These are phyloP conservation scores for Linnemannia schmuckeri DNA, from an alignment of 192 early-diverging fungal species.

Conservation along the genomic window DNA sequence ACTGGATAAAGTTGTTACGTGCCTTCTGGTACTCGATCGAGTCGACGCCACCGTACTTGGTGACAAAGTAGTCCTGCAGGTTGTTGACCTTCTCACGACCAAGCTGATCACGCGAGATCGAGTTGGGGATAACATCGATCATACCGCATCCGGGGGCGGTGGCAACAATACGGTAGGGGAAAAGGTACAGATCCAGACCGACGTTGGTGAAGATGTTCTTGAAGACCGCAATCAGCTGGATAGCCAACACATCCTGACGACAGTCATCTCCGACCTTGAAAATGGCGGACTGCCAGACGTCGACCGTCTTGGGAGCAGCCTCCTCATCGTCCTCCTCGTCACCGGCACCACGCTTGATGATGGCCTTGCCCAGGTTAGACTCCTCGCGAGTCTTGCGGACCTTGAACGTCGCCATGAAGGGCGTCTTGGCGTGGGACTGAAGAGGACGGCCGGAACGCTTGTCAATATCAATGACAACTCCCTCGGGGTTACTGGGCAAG, in stretches of 20 bases:
- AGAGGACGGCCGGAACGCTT: constrained; percentile 93
- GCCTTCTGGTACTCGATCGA: constrained; percentile 87
- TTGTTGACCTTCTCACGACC: constrained; percentile 98
- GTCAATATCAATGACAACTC: constrained; percentile 95
- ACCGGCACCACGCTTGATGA: constrained; percentile 49
- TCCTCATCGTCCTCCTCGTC: constrained; percentile 53
- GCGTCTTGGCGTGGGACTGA: constrained; percentile 98
- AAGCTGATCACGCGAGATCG: constrained; percentile 97
- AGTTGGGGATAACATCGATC: constrained; percentile 98
- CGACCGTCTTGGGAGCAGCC: constrained; percentile 55
- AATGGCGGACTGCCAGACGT: constrained; percentile 89
- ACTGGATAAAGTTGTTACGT: constrained; percentile 94
- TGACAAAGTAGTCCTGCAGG: constrained; percentile 95
- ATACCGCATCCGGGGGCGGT: constrained; percentile 98
- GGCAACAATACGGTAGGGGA: constrained; percentile 97
- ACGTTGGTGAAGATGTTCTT: constrained; percentile 94
- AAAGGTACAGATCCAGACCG: constrained; percentile 95
- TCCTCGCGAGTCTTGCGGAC: constrained; percentile 73
- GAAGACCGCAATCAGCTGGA: constrained; percentile 98
- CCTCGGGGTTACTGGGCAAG: constrained; percentile 97
- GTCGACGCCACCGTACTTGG: constrained; percentile 91
- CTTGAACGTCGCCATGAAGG: constrained; percentile 99
- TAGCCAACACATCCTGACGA: constrained; percentile 96
- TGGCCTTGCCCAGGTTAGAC: constrained; percentile 67
- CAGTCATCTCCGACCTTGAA: constrained; percentile 99